phyloP scores from a whole-genome alignment of 257 asterid genomes.

The Oldenlandia corymbosa region DNA sequence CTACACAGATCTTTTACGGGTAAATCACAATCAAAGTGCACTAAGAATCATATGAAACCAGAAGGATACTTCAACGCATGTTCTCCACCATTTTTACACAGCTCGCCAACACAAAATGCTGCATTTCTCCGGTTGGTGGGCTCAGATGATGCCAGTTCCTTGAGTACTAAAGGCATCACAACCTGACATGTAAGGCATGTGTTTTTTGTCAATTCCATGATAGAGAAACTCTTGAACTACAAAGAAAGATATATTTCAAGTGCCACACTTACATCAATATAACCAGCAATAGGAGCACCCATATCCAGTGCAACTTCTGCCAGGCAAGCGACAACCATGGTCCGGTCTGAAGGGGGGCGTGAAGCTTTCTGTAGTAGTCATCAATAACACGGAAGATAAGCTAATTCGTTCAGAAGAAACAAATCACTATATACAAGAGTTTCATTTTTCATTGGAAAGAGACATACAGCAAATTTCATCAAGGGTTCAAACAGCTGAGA shows the following conservation, averaged over 20 bases:
- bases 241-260: not conserved
- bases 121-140: constrained; percentile 94
- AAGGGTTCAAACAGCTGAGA: constrained; percentile 71
- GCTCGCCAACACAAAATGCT: constrained; percentile 95
- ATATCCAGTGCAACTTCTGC: constrained; percentile 99
- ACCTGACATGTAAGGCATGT: constrained; percentile 41
- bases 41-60: not conserved
- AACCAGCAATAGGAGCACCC: constrained; percentile 93
- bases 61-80: constrained; percentile 75
- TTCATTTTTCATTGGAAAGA: constrained; percentile 17
- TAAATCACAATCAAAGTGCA: not conserved
- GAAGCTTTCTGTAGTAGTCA: constrained; percentile 63
- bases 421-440: constrained; percentile 1
- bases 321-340: constrained; percentile 97
- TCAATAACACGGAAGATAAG: not conserved
- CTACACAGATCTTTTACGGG: not conserved
- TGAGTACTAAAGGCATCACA: constrained; percentile 80
- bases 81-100: constrained; percentile 93
- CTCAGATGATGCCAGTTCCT: constrained; percentile 76
- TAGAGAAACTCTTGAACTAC: not conserved
- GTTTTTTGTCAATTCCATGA: constrained; percentile 16
- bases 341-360: constrained; percentile 85
- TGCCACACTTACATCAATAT: constrained; percentile 55
- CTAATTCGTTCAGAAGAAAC: not conserved
- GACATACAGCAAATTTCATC: constrained; percentile 86